Conservation (phyloP, 306 rosid species). For the Vicia faba region DNA sequence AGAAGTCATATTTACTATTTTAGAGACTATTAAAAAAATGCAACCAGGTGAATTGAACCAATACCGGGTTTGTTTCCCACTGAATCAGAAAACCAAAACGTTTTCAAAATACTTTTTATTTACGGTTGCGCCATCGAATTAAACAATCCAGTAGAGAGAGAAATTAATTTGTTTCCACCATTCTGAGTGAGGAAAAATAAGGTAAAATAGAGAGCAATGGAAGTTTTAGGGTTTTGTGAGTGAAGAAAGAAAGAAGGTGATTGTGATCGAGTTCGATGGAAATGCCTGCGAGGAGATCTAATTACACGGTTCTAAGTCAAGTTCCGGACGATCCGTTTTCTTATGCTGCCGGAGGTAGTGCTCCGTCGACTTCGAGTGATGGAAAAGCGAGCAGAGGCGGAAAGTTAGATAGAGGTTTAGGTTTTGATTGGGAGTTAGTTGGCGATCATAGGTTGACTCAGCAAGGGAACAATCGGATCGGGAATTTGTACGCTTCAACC, state of each 20-base stretch:
- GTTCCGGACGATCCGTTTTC: conserved; percentile 69
- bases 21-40: background rate
- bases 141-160: conserved; percentile 49
- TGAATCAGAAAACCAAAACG: background rate
- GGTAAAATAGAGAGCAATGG: conserved; percentile 48
- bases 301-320: conserved; percentile 81
- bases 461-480: conserved; percentile 72
- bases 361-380: conserved; percentile 64
- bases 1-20: background rate
- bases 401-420: conserved; percentile 58
- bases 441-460: conserved; percentile 65
- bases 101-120: background rate
- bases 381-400: conserved; percentile 53
- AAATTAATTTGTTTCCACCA: conserved; percentile 12
- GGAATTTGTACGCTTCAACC: conserved; percentile 59
- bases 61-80: background rate
- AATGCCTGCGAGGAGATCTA: conserved; percentile 87
- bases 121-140: conserved; percentile 54
- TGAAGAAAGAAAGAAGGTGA: background rate
- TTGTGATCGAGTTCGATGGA: conserved; percentile 49
- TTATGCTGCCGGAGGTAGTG: conserved; percentile 40
- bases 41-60: background rate
- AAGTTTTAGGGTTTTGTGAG: conserved; percentile 60
- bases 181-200: conserved; percentile 21
- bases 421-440: conserved; percentile 71